Conservation (phyloP, 1,284 basidiomycete genomes). For the Microbotryum scabiosae region DNA sequence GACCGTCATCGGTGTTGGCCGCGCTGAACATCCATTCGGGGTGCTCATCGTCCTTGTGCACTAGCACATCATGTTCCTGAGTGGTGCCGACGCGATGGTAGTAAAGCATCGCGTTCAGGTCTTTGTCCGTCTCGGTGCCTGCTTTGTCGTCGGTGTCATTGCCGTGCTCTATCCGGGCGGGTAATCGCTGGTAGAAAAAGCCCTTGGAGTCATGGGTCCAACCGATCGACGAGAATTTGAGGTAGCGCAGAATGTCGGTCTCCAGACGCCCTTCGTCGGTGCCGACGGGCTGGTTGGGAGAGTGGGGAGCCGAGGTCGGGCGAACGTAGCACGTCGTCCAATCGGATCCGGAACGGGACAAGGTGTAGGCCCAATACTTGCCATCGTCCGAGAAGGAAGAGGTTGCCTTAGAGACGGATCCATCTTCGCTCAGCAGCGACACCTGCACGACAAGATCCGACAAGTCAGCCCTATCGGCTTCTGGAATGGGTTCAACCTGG, state of each 20-base stretch:
- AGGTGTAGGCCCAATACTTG: slow-evolving; percentile 63
- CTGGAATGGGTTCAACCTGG: background rate
- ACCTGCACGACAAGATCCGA: slow-evolving; percentile 43
- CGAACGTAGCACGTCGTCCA: slow-evolving; percentile 51
- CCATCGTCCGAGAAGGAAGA: slow-evolving; percentile 58
- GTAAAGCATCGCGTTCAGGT: slow-evolving; percentile 60
- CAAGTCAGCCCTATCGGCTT: background rate
- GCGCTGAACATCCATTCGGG: slow-evolving; percentile 55
- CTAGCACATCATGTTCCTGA: slow-evolving; percentile 61
- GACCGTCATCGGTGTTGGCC: slow-evolving; percentile 31
- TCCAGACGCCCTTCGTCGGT: slow-evolving; percentile 50
- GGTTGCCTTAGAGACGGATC: slow-evolving; percentile 56
- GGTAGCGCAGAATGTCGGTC: slow-evolving; percentile 58
- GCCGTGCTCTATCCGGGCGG: slow-evolving; percentile 44
- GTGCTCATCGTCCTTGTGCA: slow-evolving; percentile 55
- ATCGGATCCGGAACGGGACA: slow-evolving; percentile 69
- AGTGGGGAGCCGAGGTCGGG: slow-evolving; percentile 51
- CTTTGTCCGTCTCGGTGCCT: slow-evolving; percentile 56
- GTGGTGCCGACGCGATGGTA: slow-evolving; percentile 62
- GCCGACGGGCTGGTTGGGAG: slow-evolving; percentile 42
- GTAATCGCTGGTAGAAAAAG: slow-evolving; percentile 62
- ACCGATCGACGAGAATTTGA: slow-evolving; percentile 61
- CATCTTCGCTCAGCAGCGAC: slow-evolving; percentile 62
- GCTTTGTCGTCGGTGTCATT: slow-evolving; percentile 50
- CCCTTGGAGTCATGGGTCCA: slow-evolving; percentile 71